Conservation (phyloP, 257 asterid genomes). For the Forsythia suspensa region DNA sequence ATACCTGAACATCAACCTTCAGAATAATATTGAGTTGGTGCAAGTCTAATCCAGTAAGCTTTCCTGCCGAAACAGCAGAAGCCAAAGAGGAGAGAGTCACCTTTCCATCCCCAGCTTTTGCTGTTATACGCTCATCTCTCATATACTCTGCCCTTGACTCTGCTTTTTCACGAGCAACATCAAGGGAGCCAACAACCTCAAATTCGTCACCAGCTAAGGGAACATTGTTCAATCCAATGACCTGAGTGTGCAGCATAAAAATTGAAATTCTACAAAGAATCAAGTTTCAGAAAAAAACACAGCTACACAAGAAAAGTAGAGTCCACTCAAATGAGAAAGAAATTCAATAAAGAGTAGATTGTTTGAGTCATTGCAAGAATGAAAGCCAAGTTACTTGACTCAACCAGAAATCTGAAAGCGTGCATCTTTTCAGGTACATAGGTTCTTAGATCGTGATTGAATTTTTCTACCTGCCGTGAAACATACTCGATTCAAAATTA, state of each 20-base stretch:
- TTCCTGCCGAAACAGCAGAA: constrained; percentile 86
- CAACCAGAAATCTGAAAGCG: too few relatives aligned
- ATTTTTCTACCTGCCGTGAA: not conserved
- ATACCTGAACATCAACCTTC: constrained; percentile 97
- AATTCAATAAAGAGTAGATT: too few relatives aligned
- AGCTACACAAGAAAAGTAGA: constrained; percentile 1
- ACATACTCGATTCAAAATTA: not conserved
- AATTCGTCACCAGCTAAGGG: constrained; percentile 98
- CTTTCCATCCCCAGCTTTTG: constrained; percentile 95
- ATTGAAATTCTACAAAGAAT: not conserved
- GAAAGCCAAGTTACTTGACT: too few relatives aligned
- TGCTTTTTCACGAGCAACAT: constrained; percentile 84
- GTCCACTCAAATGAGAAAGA: not conserved
- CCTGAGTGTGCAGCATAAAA: constrained; percentile 46
- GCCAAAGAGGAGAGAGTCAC: constrained; percentile 91
- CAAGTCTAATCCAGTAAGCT: constrained; percentile 76
- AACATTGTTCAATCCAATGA: constrained; percentile 83
- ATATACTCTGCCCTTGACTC: constrained; percentile 59
- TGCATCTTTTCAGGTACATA: too few relatives aligned
- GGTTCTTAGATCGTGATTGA: too few relatives aligned
- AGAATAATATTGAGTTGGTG: constrained; percentile 89
- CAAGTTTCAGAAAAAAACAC: not conserved
- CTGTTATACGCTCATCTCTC: constrained; percentile 81
- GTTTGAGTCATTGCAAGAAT: too few relatives aligned
- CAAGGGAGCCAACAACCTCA: constrained; percentile 85